Evolutionary conservation across 192 early-diverging fungal species (phyloP).

Genomic region (Backusella circina): DNA sequence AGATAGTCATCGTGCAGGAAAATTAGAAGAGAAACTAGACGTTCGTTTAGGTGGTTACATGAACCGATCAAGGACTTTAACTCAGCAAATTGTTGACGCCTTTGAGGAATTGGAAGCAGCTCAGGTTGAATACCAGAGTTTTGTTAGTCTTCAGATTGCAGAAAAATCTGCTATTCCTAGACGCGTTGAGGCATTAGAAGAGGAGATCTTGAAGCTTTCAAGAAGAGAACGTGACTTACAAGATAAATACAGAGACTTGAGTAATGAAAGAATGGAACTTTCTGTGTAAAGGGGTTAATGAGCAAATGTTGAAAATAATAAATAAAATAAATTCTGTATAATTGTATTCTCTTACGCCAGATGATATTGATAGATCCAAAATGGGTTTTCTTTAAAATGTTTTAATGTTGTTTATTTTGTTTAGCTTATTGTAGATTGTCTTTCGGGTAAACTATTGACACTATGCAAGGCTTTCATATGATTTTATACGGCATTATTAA

Average conservation of each 20-base stretch:
- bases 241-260: constrained; percentile 58
- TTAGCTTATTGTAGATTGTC: too few relatives aligned
- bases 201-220: constrained; percentile 48
- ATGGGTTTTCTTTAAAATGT: too few relatives aligned
- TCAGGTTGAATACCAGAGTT: constrained; percentile 57
- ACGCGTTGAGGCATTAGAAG: constrained; percentile 52
- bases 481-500: too few relatives aligned
- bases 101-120: constrained; percentile 58
- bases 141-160: constrained; percentile 50
- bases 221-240: constrained; percentile 59
- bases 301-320: neutral
- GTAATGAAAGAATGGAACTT: constrained; percentile 40
- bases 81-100: constrained; percentile 53
- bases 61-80: constrained; percentile 58
- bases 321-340: neutral
- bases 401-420: too few relatives aligned
- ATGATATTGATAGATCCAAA: neutral
- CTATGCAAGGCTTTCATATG: too few relatives aligned
- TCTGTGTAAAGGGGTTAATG: neutral
- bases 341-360: neutral
- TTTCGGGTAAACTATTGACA: too few relatives aligned
- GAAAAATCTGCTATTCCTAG: constrained; percentile 60
- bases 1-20: constrained; percentile 72
- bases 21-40: constrained; percentile 80
- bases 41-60: constrained; percentile 85